Percentiles rank a stretch among this genome's conserved stretches.
These are phyloP conservation scores for Psilocybe mexicana DNA, from an alignment of 1,284 basidiomycete species.

Conservation along the genomic window DNA sequence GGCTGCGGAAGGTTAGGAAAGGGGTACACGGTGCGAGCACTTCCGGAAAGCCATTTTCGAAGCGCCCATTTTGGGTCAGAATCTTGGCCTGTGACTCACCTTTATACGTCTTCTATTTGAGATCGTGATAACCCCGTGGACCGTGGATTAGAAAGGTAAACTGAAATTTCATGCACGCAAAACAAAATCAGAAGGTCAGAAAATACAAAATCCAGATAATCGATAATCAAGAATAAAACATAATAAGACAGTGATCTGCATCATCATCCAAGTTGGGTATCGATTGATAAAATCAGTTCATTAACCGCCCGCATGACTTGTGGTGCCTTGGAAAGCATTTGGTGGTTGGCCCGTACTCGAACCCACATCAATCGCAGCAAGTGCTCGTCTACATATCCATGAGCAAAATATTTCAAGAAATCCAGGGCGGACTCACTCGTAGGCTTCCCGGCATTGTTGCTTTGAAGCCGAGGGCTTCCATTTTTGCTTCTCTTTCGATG, in stretches of 20 bases:
- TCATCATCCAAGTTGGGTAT: background rate
- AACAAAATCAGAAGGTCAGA: no score
- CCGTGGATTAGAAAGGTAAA: background rate
- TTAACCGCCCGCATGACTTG: background rate
- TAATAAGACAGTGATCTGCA: background rate
- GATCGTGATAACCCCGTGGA: no score
- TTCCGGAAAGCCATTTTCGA: background rate
- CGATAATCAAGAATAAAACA: background rate
- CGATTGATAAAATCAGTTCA: background rate
- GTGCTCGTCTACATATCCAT: constrained; percentile 35
- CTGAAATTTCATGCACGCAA: background rate
- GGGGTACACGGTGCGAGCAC: background rate
- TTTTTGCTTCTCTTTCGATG: constrained; percentile 44
- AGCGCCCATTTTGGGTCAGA: background rate
- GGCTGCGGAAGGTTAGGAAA: no score
- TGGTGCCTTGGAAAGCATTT: background rate
- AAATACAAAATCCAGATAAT: constrained; percentile 2
- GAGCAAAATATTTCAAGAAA: background rate
- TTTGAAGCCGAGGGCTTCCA: constrained; percentile 48
- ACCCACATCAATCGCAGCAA: constrained; percentile 51
- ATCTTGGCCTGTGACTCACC: constrained; percentile 2
- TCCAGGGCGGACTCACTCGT: constrained; percentile 36
- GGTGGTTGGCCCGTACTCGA: background rate
- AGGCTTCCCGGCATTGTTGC: constrained; percentile 50
- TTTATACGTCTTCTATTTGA: background rate